Base-by-base conservation (phyloP, 441 rosid genomes). In the Geranium incanum region DNA sequence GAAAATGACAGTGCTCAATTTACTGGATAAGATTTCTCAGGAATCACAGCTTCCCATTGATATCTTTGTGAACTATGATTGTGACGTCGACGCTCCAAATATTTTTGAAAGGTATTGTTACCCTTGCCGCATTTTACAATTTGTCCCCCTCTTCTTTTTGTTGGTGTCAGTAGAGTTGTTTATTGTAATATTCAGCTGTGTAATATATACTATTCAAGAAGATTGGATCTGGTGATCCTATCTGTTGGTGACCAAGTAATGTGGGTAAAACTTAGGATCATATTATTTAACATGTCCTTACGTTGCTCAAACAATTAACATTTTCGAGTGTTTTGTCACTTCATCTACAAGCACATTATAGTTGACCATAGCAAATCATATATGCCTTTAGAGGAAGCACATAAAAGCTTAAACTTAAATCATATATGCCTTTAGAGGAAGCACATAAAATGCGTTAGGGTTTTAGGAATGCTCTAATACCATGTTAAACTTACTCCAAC, bases 1-100 rank as follows among this genome's bases (percentile, higher is more conserved):
- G 87, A 95, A 95, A 81, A 90, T 91, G 98, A 92, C 93, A 28
- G 96, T 95, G 73, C 91, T 95, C 75, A 90, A 81, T 78, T 81
- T 92, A 78, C 78, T 95, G 85, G 98, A 92, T 77, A 89, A 86
- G 84, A 85, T 95, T 63, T 86, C 86, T 65, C 88, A 80, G 71
- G 98, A 95, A 78, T 75, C 99, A 1, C 92, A 86, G 82, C 80
- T 88, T 70, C 83, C 91, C 68, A 72, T 92, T 78, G 99, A 95
- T 82, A 78, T 92, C 79, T 95, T 95, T 76, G 98, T 95, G 72
- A 95, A 95, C 77, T 95, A 89, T 78, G 98, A 95, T 80, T 92
- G 98, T 75, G 97, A 95, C 74, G 88, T 92, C 78, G 98, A 95
- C 78, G 81, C 97, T 68, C 91, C 99, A n/a, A 92, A 94, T 79